Percentiles rank a stretch among this genome's conserved stretches.
phyloP scores from a whole-genome alignment of 208 protist species.

The Acanthamoeba healyi region DNA sequence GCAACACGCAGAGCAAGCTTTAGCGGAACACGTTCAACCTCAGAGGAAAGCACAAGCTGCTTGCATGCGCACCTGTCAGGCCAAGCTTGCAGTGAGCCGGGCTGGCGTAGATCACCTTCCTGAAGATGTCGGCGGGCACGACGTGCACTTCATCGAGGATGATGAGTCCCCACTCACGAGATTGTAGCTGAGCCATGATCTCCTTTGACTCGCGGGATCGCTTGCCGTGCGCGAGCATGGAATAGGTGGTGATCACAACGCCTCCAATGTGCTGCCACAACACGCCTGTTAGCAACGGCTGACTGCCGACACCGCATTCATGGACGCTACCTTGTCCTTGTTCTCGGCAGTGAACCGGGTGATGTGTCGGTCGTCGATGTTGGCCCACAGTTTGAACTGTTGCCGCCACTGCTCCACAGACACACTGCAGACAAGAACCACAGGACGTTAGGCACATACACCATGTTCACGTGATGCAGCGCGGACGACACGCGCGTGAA shows the following conservation, averaged over 20 bases:
- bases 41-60: background rate
- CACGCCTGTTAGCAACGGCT: too few species aligned
- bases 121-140: constrained; percentile 97
- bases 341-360: constrained; percentile 94
- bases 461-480: constrained; percentile 97
- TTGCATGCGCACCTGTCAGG: constrained; percentile 94
- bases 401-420: constrained; percentile 98
- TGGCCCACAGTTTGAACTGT: constrained; percentile 96
- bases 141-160: constrained; percentile 99
- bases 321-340: constrained; percentile 88
- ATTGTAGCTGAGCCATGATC: constrained; percentile 90
- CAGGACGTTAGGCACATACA: too few species aligned
- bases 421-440: too few species aligned
- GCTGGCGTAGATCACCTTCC: constrained; percentile 94
- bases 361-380: constrained; percentile 91
- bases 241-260: constrained; percentile 98
- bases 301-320: background rate
- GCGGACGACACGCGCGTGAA: constrained; percentile 96
- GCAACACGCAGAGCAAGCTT: too few species aligned
- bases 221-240: constrained; percentile 96
- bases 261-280: constrained; percentile 74
- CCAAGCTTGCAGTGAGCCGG: constrained; percentile 98
- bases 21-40: background rate
- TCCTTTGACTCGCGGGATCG: constrained; percentile 91
- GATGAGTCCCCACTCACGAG: constrained; percentile 97